These are phyloP conservation scores for Beta lomatogona DNA, from an alignment of 179 eudicot genomes.

Conservation along the genomic window DNA sequence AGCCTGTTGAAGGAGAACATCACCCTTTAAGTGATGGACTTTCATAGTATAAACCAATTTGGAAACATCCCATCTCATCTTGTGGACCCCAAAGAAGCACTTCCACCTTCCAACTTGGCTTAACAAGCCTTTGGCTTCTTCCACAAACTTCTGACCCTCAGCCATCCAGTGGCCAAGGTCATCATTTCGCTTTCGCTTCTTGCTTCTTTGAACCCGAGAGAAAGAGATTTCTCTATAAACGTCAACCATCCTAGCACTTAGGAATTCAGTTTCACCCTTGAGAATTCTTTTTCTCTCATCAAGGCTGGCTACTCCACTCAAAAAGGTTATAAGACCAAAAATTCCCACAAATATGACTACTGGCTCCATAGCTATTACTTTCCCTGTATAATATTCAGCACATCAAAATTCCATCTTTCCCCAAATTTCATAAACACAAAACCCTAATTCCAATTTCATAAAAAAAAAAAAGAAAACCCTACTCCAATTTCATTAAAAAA, in stretches of 20 bases:
- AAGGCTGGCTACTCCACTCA: neutral
- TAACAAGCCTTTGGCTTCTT: neutral
- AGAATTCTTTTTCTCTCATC: conserved; percentile 1
- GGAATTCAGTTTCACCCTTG: neutral
- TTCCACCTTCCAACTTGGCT: neutral
- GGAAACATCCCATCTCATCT: neutral
- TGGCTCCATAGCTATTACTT: too few relatives aligned
- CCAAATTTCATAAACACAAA: too few relatives aligned
- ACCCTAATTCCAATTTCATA: too few relatives aligned
- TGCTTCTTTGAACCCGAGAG: neutral
- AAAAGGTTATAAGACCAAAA: neutral
- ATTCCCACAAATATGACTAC: neutral
- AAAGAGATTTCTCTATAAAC: neutral
- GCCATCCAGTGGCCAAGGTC: neutral
- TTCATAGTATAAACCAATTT: neutral
- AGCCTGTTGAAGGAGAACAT: neutral
- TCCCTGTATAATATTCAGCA: too few relatives aligned
- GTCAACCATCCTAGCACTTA: neutral
- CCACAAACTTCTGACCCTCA: neutral
- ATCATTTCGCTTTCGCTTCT: conserved; percentile 4
- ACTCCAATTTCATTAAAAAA: too few relatives aligned
- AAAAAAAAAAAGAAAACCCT: too few relatives aligned
- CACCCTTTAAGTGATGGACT: neutral
- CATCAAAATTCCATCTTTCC: too few relatives aligned
- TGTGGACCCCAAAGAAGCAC: neutral